These are phyloP conservation scores for Scenedesmus sp. DNA, from an alignment of 163 green algal genomes.

Conservation along the genomic window DNA sequence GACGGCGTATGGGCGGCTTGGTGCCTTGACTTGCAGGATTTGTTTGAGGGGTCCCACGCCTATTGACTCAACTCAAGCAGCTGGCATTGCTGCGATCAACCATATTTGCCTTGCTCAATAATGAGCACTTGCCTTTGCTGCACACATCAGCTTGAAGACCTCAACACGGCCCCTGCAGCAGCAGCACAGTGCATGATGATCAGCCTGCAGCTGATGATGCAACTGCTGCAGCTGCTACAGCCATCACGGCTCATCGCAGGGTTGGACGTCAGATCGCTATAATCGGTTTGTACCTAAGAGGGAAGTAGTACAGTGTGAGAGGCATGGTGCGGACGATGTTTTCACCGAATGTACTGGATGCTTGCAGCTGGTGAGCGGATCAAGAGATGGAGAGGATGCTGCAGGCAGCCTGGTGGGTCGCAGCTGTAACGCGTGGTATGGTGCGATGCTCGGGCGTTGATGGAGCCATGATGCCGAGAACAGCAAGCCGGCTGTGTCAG, in stretches of 20 bases:
- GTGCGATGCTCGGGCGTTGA: too few relatives aligned
- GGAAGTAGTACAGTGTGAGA: slow-evolving; percentile 52
- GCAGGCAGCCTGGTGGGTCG: neutral
- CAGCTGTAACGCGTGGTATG: too few relatives aligned
- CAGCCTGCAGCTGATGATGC: neutral
- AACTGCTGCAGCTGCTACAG: neutral
- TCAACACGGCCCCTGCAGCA: slow-evolving; percentile 54
- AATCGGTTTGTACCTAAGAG: slow-evolving; percentile 14
- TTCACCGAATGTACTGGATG: neutral
- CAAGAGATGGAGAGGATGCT: neutral
- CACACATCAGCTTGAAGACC: slow-evolving; percentile 55
- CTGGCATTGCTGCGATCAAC: too few relatives aligned
- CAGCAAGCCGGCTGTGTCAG: neutral
- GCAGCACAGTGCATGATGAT: neutral
- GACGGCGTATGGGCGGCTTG: neutral
- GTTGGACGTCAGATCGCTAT: neutral
- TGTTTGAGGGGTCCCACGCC: too few relatives aligned
- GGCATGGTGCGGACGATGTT: neutral
- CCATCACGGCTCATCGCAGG: neutral
- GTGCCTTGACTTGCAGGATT: neutral
- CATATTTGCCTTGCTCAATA: neutral
- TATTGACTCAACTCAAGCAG: too few relatives aligned
- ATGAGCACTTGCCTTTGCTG: neutral
- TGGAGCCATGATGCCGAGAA: neutral
- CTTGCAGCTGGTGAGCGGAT: neutral